Conservation (phyloP, 306 rosid genomes). For the Pterocarpus macrocarpus region DNA sequence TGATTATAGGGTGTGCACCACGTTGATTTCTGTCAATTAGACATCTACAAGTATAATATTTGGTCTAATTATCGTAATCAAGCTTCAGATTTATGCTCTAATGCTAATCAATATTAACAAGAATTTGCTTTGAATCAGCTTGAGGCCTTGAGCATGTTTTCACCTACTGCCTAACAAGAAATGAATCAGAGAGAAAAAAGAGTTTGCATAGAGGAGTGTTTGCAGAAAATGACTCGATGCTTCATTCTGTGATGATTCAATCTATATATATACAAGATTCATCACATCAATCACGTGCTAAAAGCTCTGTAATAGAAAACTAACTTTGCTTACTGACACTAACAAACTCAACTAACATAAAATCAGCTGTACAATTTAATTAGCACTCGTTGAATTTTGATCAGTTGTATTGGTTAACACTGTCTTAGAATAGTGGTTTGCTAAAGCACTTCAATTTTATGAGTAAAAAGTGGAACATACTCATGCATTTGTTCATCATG, state of each 20-base stretch:
- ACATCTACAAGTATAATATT: background rate
- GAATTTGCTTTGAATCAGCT: background rate
- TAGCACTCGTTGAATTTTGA: no score
- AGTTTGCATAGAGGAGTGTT: no score
- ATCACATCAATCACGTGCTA: no score
- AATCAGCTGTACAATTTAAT: no score
- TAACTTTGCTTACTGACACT: no score
- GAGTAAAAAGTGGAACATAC: background rate
- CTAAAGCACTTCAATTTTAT: background rate
- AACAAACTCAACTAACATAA: no score
- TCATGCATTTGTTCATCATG: background rate
- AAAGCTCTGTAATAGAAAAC: no score
- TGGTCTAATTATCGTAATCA: background rate
- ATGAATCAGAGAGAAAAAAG: background rate
- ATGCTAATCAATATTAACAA: background rate
- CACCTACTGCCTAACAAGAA: background rate
- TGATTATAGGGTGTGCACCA: constrained; percentile 7
- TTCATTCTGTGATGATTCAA: no score
- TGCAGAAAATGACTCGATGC: no score
- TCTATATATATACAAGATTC: no score
- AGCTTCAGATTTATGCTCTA: constrained; percentile 13
- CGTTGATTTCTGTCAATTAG: background rate
- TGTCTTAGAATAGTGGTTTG: background rate
- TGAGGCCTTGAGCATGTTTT: background rate
- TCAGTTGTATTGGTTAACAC: no score